phyloP scores from a whole-genome alignment of 805 yeast genomes.

The Pichia exigua region DNA sequence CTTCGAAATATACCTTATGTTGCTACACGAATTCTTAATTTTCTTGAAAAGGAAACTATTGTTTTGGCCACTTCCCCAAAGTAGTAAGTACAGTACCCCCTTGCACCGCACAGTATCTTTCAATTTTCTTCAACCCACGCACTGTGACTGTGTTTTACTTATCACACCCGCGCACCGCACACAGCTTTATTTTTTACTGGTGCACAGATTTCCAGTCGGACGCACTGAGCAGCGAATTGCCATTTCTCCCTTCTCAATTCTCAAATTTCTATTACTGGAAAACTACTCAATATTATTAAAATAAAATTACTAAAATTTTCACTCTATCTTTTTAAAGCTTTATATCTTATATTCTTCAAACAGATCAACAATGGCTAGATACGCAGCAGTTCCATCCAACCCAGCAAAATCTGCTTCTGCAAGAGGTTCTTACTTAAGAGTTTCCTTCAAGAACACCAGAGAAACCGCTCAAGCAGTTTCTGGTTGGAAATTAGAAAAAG shows the following conservation, averaged over 20 bases:
- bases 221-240: not conserved
- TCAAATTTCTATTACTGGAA: not conserved
- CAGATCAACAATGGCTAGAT: slow-evolving; percentile 77
- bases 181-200: not conserved
- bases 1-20: too few species aligned
- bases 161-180: not conserved
- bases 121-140: not conserved
- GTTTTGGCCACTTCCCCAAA: not conserved
- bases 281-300: not conserved
- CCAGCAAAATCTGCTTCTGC: slow-evolving; percentile 99
- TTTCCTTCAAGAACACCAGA: slow-evolving; percentile 99
- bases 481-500: slow-evolving; percentile 97
- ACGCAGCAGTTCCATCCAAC: slow-evolving; percentile 98
- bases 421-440: slow-evolving; percentile 99
- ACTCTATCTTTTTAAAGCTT: not conserved
- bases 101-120: not conserved
- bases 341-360: slow-evolving; percentile 3
- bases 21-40: not conserved
- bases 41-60: not conserved
- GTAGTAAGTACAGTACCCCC: not conserved
- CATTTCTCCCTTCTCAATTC: not conserved
- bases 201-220: not conserved
- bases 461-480: slow-evolving; percentile 97
- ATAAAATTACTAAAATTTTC: not conserved
- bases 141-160: not conserved